Base-by-base conservation (phyloP, 257 asterid species). In the Nicotiana noctiflora region DNA sequence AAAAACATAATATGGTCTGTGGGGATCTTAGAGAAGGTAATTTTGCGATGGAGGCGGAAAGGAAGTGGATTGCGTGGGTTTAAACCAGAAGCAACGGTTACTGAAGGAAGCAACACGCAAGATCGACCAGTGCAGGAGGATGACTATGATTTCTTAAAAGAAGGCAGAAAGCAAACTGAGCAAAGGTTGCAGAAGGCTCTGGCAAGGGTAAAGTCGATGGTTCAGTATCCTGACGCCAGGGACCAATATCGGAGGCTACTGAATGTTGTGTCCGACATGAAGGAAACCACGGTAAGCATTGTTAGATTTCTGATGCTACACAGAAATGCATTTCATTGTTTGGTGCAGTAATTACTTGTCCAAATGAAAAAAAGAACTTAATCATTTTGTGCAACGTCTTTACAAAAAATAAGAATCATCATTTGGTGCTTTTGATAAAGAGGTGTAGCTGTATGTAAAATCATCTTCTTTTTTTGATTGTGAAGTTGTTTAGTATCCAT, bases 201-300 rank as follows among this genome's bases (percentile, higher is more conserved):
- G 82, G 88, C 88, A 68, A 84, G 98, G 89, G 98, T 94, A 79
- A 92, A 89, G 84, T 94, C 98, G 61, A 94, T 94, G 98, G 98
- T 94, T 81, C 97, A 92, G 83, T 90, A 93, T 83, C 98, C 97
- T 14, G 98, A 94, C 80, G 98, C 96, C n/a, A 90, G 97, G 76
- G 98, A 93, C 79, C 98, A 94, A 76, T 93, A 93, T 66, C 91
- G 91, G 76, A 92, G 98, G 85, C 83, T 94, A 87, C 92, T 94
- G 84, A 93, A 92, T 81, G 97, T 91, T 77, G 97, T 94, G 82
- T 93, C 98, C 14, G 97, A 91, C 76, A 90, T 94, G 88, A 91
- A 91, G 85, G 97, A 88, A 80, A 87, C 91, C 31, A 91, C 90
- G 97, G 98, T 94, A 88, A 7, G 44, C 74, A 2, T 67, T 21